phyloP scores from a whole-genome alignment of 177 flowering plant species.

The Vitis hybrid region DNA sequence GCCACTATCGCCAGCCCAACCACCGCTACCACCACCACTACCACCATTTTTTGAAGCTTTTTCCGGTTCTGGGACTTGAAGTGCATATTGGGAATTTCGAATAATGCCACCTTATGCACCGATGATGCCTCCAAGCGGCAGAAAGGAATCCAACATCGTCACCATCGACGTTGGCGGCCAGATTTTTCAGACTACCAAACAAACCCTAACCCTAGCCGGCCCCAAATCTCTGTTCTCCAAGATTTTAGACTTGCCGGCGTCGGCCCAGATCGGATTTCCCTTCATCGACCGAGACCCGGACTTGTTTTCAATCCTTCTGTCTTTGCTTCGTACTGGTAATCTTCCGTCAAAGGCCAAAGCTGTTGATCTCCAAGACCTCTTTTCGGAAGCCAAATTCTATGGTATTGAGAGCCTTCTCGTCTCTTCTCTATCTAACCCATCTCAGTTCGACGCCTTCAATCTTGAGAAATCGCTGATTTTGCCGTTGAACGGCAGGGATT shows the following conservation, averaged over 20 bases:
- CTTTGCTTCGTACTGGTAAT: constrained; percentile 74
- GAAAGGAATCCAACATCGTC: constrained; percentile 45
- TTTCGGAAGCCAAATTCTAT: constrained; percentile 72
- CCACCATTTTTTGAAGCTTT: too few relatives aligned
- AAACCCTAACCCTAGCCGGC: constrained; percentile 69
- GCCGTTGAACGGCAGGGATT: constrained; percentile 71
- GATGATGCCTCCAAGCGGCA: constrained; percentile 7
- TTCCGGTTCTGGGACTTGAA: too few relatives aligned
- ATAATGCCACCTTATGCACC: constrained; percentile 7
- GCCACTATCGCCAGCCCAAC: too few relatives aligned
- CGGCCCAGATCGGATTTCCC: constrained; percentile 22
- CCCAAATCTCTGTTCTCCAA: constrained; percentile 55
- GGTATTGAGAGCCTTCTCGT: constrained; percentile 54
- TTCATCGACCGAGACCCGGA: constrained; percentile 95
- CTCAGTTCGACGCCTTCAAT: constrained; percentile 73
- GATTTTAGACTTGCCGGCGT: constrained; percentile 17
- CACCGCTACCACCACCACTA: too few relatives aligned
- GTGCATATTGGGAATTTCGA: background rate
- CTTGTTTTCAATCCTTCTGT: constrained; percentile 71
- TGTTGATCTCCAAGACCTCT: constrained; percentile 67
- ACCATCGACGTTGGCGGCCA: constrained; percentile 87
- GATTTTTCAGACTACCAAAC: constrained; percentile 82
- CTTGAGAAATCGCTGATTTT: constrained; percentile 60
- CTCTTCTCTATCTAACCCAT: constrained; percentile 57
- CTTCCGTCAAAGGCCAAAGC: constrained; percentile 69